Conservation (phyloP, 441 rosid genomes). For the Syzygium syzygioides region DNA sequence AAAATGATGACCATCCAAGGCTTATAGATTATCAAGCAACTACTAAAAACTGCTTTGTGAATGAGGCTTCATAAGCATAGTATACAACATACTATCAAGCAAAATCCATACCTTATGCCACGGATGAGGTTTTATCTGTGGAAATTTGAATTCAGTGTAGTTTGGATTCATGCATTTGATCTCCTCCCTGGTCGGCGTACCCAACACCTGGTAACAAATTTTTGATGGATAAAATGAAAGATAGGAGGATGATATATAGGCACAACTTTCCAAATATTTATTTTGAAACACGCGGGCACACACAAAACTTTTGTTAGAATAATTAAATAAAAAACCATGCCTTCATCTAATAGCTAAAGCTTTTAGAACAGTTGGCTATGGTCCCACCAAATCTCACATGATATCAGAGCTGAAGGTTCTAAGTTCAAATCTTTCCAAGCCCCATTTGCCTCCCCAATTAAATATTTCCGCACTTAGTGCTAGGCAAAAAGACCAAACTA, state of each 20-base stretch:
- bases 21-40: neutral
- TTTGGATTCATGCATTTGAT: constrained; percentile 99
- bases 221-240: neutral
- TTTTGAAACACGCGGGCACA: neutral
- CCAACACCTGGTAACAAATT: constrained; percentile 62
- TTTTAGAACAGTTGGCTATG: no score
- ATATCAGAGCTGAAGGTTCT: no score
- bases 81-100: neutral
- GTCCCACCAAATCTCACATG: no score
- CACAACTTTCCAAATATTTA: neutral
- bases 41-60: neutral
- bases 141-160: constrained; percentile 95
- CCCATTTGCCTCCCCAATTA: no score
- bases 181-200: constrained; percentile 99
- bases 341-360: no score
- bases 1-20: neutral
- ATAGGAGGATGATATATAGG: neutral
- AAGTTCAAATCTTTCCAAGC: no score
- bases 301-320: neutral
- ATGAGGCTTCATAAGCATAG: neutral
- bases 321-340: no score
- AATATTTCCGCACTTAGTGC: no score
- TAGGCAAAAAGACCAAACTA: no score
- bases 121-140: constrained; percentile 99
- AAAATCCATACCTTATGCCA: constrained; percentile 83